Evolutionary conservation across 1,284 basidiomycete species (phyloP).

Genomic region (Leucoagaricus sp.): DNA sequence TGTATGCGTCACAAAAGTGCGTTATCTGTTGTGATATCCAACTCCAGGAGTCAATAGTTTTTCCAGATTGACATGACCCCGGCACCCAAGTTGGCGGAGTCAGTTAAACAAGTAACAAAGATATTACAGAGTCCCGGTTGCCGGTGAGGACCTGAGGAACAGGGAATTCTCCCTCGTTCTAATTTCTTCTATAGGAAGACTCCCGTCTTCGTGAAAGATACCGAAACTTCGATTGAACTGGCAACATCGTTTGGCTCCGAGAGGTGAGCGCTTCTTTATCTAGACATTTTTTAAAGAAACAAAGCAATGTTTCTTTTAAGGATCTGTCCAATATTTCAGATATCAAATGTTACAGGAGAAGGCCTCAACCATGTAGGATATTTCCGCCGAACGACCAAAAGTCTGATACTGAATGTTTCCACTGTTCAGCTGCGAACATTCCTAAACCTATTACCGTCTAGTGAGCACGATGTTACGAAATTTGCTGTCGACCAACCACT

Average conservation of each 20-base stretch:
- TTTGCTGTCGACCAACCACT: conserved; percentile 86
- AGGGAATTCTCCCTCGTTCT: neutral
- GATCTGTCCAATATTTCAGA: conserved; percentile 90
- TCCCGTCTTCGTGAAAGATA: conserved; percentile 76
- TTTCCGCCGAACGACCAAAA: neutral
- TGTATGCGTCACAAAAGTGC: conserved; percentile 92
- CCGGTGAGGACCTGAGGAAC: conserved; percentile 48
- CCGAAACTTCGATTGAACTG: conserved; percentile 78
- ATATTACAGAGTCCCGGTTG: conserved; percentile 94
- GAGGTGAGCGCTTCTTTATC: conserved; percentile 42
- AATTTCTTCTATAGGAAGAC: conserved; percentile 52
- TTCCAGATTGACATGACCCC: conserved; percentile 96
- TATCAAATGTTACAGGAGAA: conserved; percentile 94
- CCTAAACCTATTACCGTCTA: conserved; percentile 84
- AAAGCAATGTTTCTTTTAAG: conserved; percentile 28
- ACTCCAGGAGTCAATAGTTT: conserved; percentile 10
- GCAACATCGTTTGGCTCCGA: conserved; percentile 73
- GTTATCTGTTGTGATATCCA: neutral
- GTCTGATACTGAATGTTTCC: conserved; percentile 2
- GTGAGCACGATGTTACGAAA: conserved; percentile 78
- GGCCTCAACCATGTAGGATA: conserved; percentile 75
- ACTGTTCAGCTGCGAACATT: conserved; percentile 70
- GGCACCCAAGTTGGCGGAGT: conserved; percentile 86
- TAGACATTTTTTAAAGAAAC: neutral
- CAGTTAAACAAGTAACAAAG: conserved; percentile 91